Conservation (phyloP, 345 rosid genomes). For the Gossypium sturtianum region DNA sequence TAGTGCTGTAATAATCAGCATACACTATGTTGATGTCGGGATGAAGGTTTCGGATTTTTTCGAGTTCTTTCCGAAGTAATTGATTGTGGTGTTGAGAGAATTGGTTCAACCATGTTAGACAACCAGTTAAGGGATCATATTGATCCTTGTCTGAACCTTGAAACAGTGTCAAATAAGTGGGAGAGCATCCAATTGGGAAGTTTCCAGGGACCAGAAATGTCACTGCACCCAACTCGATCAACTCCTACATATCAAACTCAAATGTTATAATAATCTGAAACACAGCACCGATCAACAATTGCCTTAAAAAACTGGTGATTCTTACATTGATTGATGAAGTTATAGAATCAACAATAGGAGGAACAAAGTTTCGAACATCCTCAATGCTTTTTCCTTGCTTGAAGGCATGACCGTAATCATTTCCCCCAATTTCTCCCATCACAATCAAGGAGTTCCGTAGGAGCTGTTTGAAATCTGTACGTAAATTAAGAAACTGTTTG, state of each 20-base stretch:
- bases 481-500: conserved; percentile 25
- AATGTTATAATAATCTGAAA: neutral
- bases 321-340: conserved; percentile 32
- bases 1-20: conserved; percentile 32
- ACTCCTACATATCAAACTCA: conserved; percentile 22
- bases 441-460: conserved; percentile 33
- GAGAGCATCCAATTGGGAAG: conserved; percentile 35
- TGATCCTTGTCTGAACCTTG: conserved; percentile 12
- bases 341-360: conserved; percentile 27
- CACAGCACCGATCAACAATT: neutral
- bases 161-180: conserved; percentile 27
- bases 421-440: conserved; percentile 60
- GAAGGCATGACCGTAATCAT: conserved; percentile 37
- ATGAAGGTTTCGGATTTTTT: conserved; percentile 16
- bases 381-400: conserved; percentile 14
- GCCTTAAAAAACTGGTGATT: neutral
- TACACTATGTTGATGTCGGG: conserved; percentile 32
- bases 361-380: conserved; percentile 26
- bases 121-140: conserved; percentile 35
- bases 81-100: conserved; percentile 34
- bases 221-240: conserved; percentile 37
- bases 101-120: conserved; percentile 36
- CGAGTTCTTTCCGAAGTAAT: conserved; percentile 24
- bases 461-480: conserved; percentile 28
- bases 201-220: conserved; percentile 44